These are phyloP conservation scores for Daldinia sp. DNA, from an alignment of 2,329 filamentous ascomycete genomes.

Conservation along the genomic window DNA sequence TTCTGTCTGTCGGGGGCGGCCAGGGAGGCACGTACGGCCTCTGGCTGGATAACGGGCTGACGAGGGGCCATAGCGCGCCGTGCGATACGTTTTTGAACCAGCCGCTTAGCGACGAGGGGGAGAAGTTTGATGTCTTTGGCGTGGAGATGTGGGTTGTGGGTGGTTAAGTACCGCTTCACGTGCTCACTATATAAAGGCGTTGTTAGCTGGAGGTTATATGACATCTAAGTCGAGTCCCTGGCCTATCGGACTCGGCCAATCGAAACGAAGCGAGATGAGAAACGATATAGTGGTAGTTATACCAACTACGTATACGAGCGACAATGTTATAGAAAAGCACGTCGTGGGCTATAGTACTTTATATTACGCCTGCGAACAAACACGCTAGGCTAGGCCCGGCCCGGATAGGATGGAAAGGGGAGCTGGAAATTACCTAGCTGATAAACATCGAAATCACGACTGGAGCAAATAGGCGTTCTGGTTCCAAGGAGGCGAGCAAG, in stretches of 20 bases:
- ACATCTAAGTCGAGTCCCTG: too few species aligned
- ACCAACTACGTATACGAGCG: background rate
- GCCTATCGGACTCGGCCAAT: background rate
- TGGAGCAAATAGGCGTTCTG: background rate
- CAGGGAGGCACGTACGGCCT: constrained; percentile 90
- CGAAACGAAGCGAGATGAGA: background rate
- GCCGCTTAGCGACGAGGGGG: constrained; percentile 88
- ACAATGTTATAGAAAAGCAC: background rate
- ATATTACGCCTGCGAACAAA: background rate
- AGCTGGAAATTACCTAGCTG: background rate
- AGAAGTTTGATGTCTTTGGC: constrained; percentile 89
- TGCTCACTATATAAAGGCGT: background rate
- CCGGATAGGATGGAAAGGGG: background rate
- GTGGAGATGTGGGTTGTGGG: constrained; percentile 96
- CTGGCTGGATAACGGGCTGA: constrained; percentile 88
- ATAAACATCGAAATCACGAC: background rate
- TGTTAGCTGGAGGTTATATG: background rate
- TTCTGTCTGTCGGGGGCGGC: constrained; percentile 76
- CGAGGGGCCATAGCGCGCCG: constrained; percentile 81
- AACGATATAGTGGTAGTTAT: background rate
- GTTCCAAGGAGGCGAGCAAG: background rate
- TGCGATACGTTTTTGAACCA: constrained; percentile 97
- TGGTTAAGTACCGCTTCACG: constrained; percentile 16
- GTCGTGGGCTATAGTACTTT: background rate
- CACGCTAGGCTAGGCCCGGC: background rate